Evolutionary conservation across 2,329 filamentous ascomycete species (phyloP).

Genomic region (Trichothecium sympodiale): DNA sequence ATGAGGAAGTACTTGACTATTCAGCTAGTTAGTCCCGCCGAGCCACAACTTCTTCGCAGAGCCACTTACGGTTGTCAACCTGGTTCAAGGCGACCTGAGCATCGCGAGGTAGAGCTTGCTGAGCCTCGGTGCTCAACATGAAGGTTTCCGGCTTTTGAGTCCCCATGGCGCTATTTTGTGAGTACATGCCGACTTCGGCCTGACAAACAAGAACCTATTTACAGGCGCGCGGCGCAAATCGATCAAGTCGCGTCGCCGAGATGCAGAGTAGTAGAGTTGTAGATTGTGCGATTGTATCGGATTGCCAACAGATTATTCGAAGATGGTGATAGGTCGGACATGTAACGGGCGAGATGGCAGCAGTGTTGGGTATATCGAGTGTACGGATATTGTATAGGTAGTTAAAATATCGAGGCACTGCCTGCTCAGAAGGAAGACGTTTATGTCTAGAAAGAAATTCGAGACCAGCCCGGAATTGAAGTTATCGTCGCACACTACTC

Average conservation of each 20-base stretch:
- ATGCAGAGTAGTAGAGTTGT: too few relatives aligned
- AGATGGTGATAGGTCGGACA: too few relatives aligned
- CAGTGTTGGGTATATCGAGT: too few relatives aligned
- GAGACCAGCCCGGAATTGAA: slow-evolving; percentile 36
- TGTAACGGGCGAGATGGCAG: too few relatives aligned
- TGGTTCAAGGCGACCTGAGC: slow-evolving; percentile 95
- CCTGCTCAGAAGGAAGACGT: slow-evolving; percentile 11
- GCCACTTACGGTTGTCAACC: slow-evolving; percentile 80
- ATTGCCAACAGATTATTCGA: too few relatives aligned
- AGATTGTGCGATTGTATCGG: too few relatives aligned
- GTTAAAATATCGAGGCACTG: slow-evolving; percentile 19
- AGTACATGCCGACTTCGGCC: slow-evolving; percentile 51
- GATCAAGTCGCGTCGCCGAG: too few relatives aligned
- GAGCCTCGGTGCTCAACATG: slow-evolving; percentile 93
- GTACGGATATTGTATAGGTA: too few relatives aligned
- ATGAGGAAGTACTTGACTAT: slow-evolving; percentile 99
- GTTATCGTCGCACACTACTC: background rate
- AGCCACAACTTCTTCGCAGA: background rate
- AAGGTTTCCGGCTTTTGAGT: slow-evolving; percentile 98
- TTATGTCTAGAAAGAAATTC: slow-evolving; percentile 20
- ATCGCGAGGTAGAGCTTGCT: slow-evolving; percentile 91
- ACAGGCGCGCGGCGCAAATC: too few relatives aligned
- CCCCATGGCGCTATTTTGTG: slow-evolving; percentile 77
- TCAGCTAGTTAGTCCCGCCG: slow-evolving; percentile 7
- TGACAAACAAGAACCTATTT: too few relatives aligned